Evolutionary conservation across 2,329 filamentous ascomycete genomes (phyloP).

Genomic region (Botrytis squamosa): DNA sequence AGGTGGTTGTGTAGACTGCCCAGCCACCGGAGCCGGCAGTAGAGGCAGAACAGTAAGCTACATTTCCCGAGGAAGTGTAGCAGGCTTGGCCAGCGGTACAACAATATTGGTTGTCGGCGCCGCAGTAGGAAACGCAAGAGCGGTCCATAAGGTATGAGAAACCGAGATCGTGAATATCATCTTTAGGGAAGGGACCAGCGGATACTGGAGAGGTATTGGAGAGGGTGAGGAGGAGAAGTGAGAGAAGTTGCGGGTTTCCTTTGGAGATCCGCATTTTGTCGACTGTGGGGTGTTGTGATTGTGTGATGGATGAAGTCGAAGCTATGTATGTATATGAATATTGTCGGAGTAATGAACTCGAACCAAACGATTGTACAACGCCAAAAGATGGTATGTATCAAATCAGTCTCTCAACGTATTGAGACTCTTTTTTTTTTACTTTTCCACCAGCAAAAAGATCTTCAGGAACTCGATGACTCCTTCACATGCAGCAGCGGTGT

Average conservation of each 20-base stretch:
- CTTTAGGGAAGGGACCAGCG: conserved; percentile 52
- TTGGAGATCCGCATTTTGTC: conserved; percentile 42
- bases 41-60: conserved; percentile 49
- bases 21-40: conserved; percentile 29
- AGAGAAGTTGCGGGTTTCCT: conserved; percentile 35
- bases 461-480: conserved; percentile 18
- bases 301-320: background rate
- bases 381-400: conserved; percentile 9
- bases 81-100: conserved; percentile 50
- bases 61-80: conserved; percentile 48
- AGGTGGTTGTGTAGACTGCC: conserved; percentile 46
- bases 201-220: conserved; percentile 39
- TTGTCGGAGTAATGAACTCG: background rate
- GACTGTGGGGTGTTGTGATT: conserved; percentile 12
- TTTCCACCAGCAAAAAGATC: conserved; percentile 5
- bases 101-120: conserved; percentile 55
- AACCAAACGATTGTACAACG: background rate
- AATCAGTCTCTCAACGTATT: background rate
- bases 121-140: conserved; percentile 53
- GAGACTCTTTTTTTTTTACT: background rate
- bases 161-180: conserved; percentile 48
- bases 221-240: conserved; percentile 44
- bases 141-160: conserved; percentile 52
- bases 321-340: background rate
- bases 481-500: conserved; percentile 20